Evolutionary conservation across 176 grass and related monocot species (phyloP).

Genomic region (Oryza meyeriana): DNA sequence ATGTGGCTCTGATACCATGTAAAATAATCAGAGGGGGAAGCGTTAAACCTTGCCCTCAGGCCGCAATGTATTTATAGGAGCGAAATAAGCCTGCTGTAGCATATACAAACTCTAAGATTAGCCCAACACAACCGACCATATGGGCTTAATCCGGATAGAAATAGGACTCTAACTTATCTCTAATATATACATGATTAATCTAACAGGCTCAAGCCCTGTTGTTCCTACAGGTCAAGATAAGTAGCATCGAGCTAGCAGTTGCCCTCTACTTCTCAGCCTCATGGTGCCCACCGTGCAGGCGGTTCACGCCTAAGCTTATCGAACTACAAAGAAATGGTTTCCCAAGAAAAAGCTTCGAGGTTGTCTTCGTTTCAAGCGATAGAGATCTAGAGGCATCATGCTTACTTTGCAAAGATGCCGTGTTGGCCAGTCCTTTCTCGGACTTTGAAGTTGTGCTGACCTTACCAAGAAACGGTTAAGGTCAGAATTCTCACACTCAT

Average conservation of each 20-base stretch:
- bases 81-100: too few species aligned
- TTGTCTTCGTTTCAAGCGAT: conserved; percentile 57
- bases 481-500: conserved; percentile 58
- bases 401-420: conserved; percentile 68
- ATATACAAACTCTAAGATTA: too few species aligned
- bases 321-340: conserved; percentile 63
- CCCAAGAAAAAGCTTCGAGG: conserved; percentile 59
- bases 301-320: conserved; percentile 67
- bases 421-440: conserved; percentile 68
- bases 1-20: too few species aligned
- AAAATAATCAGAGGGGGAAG: too few species aligned
- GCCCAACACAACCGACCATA: too few species aligned
- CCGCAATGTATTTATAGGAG: too few species aligned
- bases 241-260: conserved; percentile 46
- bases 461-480: conserved; percentile 43
- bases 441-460: conserved; percentile 43
- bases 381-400: conserved; percentile 44
- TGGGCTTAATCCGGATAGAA: too few species aligned
- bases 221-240: conserved; percentile 59
- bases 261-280: conserved; percentile 86
- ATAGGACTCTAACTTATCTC: too few species aligned
- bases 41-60: too few species aligned
- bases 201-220: too few species aligned
- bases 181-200: too few species aligned
- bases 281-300: conserved; percentile 68